Conservation (phyloP, 1,284 basidiomycete genomes). For the Cryptococcus hybrid region DNA sequence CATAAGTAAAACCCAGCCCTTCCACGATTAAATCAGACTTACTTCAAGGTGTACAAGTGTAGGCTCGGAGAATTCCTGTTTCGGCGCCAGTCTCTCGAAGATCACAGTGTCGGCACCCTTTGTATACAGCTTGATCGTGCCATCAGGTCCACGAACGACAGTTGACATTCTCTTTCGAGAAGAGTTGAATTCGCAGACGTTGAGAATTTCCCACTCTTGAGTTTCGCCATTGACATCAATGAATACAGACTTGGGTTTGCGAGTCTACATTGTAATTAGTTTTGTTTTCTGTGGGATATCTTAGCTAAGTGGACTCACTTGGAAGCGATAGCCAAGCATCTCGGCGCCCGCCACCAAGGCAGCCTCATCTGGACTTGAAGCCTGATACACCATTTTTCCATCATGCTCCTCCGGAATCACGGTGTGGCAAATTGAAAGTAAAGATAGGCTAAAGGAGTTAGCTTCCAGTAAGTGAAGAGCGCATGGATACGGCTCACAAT, state of each 20-base stretch:
- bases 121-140: conserved; percentile 90
- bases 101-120: conserved; percentile 99
- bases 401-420: conserved; percentile 94
- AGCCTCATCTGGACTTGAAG: conserved; percentile 97
- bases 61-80: conserved; percentile 80
- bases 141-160: conserved; percentile 80
- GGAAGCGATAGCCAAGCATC: conserved; percentile 87
- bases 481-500: conserved; percentile 55
- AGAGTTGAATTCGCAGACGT: conserved; percentile 99
- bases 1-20: neutral
- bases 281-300: neutral
- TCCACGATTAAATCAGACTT: conserved; percentile 15
- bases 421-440: conserved; percentile 96
- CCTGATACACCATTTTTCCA: conserved; percentile 84
- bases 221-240: conserved; percentile 71
- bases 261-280: conserved; percentile 59
- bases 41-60: conserved; percentile 91
- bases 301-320: conserved; percentile 57
- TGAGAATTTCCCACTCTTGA: conserved; percentile 86
- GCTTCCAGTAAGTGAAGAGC: no score
- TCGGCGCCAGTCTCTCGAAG: conserved; percentile 72
- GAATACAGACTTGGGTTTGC: conserved; percentile 94
- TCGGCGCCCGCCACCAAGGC: conserved; percentile 95
- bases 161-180: conserved; percentile 98
- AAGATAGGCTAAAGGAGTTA: conserved; percentile 56